Evolutionary conservation across 2,329 filamentous ascomycete species (phyloP).

Genomic region (Penicillium crustosum): DNA sequence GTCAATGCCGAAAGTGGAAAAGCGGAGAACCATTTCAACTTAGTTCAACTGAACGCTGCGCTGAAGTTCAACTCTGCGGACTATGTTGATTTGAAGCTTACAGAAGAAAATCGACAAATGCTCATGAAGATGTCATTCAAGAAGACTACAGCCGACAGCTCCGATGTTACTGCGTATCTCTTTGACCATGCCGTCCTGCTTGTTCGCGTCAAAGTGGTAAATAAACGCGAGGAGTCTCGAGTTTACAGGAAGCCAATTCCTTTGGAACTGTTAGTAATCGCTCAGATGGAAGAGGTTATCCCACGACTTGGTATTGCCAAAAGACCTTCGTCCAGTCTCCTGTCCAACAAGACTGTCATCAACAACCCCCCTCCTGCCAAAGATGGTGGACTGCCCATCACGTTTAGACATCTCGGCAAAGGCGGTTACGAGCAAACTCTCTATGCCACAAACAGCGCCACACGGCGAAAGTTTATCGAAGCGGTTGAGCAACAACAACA

Average conservation of each 20-base stretch:
- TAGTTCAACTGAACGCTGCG: conserved; percentile 86
- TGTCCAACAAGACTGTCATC: conserved; percentile 58
- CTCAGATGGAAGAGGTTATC: conserved; percentile 95
- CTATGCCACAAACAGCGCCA: conserved; percentile 80
- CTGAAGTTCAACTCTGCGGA: conserved; percentile 88
- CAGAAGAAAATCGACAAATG: conserved; percentile 87
- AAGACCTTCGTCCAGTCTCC: conserved; percentile 81
- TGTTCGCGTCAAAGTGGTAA: conserved; percentile 85
- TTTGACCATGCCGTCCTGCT: conserved; percentile 95
- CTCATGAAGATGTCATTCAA: conserved; percentile 94
- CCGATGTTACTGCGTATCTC: conserved; percentile 90
- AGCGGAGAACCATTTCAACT: conserved; percentile 95
- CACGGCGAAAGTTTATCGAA: conserved; percentile 95
- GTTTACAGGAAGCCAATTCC: conserved; percentile 96
- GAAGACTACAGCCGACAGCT: conserved; percentile 82
- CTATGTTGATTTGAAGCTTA: conserved; percentile 88
- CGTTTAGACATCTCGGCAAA: conserved; percentile 92
- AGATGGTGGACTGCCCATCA: conserved; percentile 82
- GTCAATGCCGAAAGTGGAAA: conserved; percentile 96
- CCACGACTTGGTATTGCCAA: conserved; percentile 77
- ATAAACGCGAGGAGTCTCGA: conserved; percentile 91
- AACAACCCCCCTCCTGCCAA: conserved; percentile 54
- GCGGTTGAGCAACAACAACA: conserved; percentile 89
- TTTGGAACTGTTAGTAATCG: conserved; percentile 85
- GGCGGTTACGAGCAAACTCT: conserved; percentile 91